Evolutionary conservation across 345 rosid genomes (phyloP).

Genomic region (Aquilaria sinensis): DNA sequence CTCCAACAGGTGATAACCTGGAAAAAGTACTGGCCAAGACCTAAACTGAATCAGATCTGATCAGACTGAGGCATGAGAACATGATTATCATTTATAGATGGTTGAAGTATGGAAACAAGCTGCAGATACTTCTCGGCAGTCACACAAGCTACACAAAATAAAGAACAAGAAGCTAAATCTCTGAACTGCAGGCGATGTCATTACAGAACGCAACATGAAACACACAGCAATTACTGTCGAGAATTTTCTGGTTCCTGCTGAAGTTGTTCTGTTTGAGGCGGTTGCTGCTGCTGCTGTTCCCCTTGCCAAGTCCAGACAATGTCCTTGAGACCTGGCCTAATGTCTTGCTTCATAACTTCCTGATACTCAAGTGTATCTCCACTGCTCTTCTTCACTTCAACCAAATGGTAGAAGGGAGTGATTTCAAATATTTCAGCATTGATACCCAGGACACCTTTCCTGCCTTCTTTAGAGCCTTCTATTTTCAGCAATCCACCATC

Average conservation of each 20-base stretch:
- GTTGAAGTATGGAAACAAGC: too few species aligned
- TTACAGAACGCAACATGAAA: too few species aligned
- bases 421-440: slow-evolving; percentile 15
- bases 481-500: slow-evolving; percentile 9
- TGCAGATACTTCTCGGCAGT: too few species aligned
- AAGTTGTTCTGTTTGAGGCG: not conserved
- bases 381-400: slow-evolving; percentile 9
- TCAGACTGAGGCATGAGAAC: too few species aligned
- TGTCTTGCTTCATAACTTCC: slow-evolving; percentile 1
- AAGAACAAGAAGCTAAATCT: too few species aligned
- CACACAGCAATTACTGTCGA: too few species aligned
- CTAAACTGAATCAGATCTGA: too few species aligned
- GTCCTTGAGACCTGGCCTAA: slow-evolving; percentile 14
- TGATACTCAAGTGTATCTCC: slow-evolving; percentile 13
- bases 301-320: slow-evolving; percentile 17
- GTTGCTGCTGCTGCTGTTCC: not conserved
- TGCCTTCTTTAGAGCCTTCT: slow-evolving; percentile 7
- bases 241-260: not conserved
- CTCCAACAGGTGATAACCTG: too few species aligned
- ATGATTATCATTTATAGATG: too few species aligned
- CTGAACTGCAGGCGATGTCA: too few species aligned
- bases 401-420: slow-evolving; percentile 12
- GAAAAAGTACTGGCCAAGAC: too few species aligned
- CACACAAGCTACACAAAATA: too few species aligned
- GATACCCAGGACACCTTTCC: slow-evolving; percentile 3